Percentiles rank a stretch among this genome's conserved stretches.
Evolutionary conservation across 23 red algal species (phyloP).

Genomic region (Gracilaria vermiculophylla): DNA sequence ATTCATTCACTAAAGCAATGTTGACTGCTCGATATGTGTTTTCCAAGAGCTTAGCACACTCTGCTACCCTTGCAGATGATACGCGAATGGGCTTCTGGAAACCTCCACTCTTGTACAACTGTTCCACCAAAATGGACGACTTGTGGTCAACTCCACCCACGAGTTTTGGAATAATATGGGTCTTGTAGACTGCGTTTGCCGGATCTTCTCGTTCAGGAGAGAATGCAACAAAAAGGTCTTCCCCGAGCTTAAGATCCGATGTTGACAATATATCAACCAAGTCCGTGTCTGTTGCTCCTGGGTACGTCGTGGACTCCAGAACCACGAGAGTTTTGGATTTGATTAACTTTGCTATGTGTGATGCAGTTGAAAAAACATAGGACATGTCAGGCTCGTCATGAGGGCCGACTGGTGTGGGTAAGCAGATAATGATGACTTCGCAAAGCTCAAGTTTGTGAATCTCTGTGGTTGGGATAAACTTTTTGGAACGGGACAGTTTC

Average conservation of each 20-base stretch:
- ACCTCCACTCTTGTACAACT: constrained; percentile 59
- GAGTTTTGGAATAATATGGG: constrained; percentile 72
- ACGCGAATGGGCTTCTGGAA: constrained; percentile 56
- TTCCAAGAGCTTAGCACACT: constrained; percentile 86
- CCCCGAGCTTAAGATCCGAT: constrained; percentile 11
- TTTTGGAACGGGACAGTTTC: constrained; percentile 7
- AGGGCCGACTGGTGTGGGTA: constrained; percentile 73
- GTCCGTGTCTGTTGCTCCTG: constrained; percentile 79
- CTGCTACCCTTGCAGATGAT: constrained; percentile 74
- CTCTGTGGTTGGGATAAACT: constrained; percentile 25
- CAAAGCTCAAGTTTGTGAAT: constrained; percentile 18
- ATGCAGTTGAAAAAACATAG: constrained; percentile 54
- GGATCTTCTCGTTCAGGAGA: constrained; percentile 82
- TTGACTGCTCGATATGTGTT: constrained; percentile 83
- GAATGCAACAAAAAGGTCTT: constrained; percentile 66
- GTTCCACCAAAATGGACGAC: constrained; percentile 59
- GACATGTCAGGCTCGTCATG: constrained; percentile 86
- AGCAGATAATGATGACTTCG: constrained; percentile 65
- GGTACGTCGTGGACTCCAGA: constrained; percentile 84
- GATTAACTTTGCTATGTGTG: constrained; percentile 24
- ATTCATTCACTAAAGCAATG: constrained; percentile 87
- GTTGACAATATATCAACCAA: constrained; percentile 35
- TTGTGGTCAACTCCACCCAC: constrained; percentile 69
- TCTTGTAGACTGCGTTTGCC: constrained; percentile 42
- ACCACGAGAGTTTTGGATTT: constrained; percentile 44